phyloP scores from a whole-genome alignment of 306 rosid species.

The Vigna reflexopilosa region DNA sequence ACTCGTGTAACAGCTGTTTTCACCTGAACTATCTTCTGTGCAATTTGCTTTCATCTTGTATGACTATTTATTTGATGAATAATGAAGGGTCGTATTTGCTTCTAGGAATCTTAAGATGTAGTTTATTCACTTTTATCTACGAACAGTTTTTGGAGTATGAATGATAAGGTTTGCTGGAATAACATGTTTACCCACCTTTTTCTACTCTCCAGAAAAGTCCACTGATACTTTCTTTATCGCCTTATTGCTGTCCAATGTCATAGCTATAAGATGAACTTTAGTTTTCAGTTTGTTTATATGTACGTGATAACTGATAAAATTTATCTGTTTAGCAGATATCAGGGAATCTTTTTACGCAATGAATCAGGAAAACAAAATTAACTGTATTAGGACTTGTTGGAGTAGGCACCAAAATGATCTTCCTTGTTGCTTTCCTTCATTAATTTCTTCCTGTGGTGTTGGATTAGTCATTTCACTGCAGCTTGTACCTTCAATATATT shows the following conservation, averaged over 20 bases:
- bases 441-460: conserved; percentile 24
- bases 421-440: conserved; percentile 28
- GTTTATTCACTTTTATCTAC: conserved; percentile 12
- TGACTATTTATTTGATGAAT: conserved; percentile 34
- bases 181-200: conserved; percentile 16
- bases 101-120: conserved; percentile 5
- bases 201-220: conserved; percentile 20
- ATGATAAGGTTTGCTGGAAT: conserved; percentile 37
- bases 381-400: conserved; percentile 23
- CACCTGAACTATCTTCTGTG: conserved; percentile 6
- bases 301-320: conserved; percentile 23
- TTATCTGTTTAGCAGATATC: conserved; percentile 18
- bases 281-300: background rate
- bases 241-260: background rate
- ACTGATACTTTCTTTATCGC: conserved; percentile 22
- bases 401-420: conserved; percentile 23
- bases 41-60: conserved; percentile 24
- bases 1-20: conserved; percentile 32
- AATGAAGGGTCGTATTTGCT: conserved; percentile 27
- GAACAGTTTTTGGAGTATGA: conserved; percentile 17
- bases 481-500: conserved; percentile 16
- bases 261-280: conserved; percentile 23
- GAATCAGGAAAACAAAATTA: conserved; percentile 1
- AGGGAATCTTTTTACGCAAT: conserved; percentile 36
- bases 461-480: background rate